Base-by-base conservation (phyloP, 2,329 filamentous ascomycete genomes). In the Sporothrix phasma region DNA sequence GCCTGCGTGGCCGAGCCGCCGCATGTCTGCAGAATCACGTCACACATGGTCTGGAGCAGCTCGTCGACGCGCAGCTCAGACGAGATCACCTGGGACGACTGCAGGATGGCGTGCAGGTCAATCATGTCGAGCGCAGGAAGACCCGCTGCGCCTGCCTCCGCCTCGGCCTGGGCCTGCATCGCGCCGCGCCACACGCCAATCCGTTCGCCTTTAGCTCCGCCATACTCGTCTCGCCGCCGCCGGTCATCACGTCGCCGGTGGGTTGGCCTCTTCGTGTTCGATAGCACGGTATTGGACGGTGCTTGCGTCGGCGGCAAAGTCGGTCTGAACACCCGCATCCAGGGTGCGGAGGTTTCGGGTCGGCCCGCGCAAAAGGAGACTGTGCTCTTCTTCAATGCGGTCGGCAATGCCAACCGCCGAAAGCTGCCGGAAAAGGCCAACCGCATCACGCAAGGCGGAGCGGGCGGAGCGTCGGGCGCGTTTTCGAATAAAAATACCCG, bases 51-150 rank as follows among this genome's bases (percentile, higher is more conserved):
- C 70, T 88, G 86, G 66, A 92, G 80, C 3, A 93, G 80, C 69
- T 88, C 83, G 67, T 92, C 88, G 13, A 92, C 84, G 68, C 88
- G 83, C 11, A 93, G 75, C 60, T 92, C 88, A 17, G 88, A 92
- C 4, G 89, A 92, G 49, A 93, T 86, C 49, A 92, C 83, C 71
- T 92, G 89, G 10, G 88, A 91, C 2, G 87, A 90, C 69, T 89
- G 86, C 15, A 93, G 78, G 65, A 93, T 92, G 26, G 87, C 88
- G 47, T 89, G 87, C 66, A 92, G 74, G 73, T 92, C 89, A 71
- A 93, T 86, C 86, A 93, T 92, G 75, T 93, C 89, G 62, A 93
- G 80, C 31, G 88, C 86, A 46, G 88, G 88, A 65, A 92, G 79
- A 11, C 87, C 86, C 41, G 79, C 83, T 2, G 82, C 83, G 1